These are phyloP conservation scores for Ustilago bromivora DNA, from an alignment of 1,284 basidiomycete genomes.

Conservation along the genomic window DNA sequence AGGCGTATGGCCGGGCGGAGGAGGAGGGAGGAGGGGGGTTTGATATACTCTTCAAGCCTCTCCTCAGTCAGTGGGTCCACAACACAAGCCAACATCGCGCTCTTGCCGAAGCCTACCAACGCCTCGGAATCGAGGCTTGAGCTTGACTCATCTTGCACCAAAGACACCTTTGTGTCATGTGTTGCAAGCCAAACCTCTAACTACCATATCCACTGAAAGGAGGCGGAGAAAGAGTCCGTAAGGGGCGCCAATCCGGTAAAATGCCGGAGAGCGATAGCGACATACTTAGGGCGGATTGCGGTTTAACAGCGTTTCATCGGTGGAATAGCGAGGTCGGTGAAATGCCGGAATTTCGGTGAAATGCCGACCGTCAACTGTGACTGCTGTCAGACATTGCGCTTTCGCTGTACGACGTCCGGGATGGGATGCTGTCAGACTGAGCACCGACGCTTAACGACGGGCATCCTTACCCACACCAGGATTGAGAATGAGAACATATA, in stretches of 20 bases:
- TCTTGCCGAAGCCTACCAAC: not conserved
- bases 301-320: not conserved
- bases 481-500: not conserved
- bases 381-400: not conserved
- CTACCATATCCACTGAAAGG: not conserved
- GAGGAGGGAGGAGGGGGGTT: not conserved
- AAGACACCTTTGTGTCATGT: not conserved
- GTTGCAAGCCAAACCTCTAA: not conserved
- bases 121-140: not conserved
- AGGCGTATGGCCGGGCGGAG: too few species aligned
- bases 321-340: not conserved
- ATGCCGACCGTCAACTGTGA: not conserved
- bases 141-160: not conserved
- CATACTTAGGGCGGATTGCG: too few species aligned
- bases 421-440: not conserved
- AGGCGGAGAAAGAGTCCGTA: not conserved
- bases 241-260: not conserved
- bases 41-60: conserved; percentile 9
- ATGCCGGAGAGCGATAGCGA: not conserved
- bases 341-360: conserved; percentile 1
- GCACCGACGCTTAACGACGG: too few species aligned
- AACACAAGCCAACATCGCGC: conserved; percentile 9
- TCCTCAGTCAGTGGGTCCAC: conserved; percentile 1
- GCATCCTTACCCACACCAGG: too few species aligned
- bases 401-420: not conserved